phyloP scores from a whole-genome alignment of 2,329 filamentous ascomycete genomes.

The Massarina eburnea region DNA sequence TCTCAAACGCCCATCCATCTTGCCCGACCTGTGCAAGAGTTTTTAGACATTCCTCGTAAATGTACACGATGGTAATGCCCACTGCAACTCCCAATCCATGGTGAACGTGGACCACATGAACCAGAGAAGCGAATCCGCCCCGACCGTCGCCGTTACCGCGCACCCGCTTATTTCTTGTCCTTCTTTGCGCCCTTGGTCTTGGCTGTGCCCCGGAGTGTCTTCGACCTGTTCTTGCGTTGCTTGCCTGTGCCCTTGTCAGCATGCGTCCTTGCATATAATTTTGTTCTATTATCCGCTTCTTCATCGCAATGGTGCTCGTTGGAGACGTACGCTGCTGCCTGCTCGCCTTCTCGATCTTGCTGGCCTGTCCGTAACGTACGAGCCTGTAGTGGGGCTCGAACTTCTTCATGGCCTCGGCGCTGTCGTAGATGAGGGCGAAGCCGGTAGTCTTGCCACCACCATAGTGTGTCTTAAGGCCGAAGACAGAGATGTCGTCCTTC shows the following conservation, averaged over 20 bases:
- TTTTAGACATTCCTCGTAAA: slow-evolving; percentile 43
- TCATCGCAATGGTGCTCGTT: slow-evolving; percentile 7
- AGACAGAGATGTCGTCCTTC: slow-evolving; percentile 97
- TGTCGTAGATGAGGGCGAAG: slow-evolving; percentile 99
- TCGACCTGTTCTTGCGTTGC: slow-evolving; percentile 99
- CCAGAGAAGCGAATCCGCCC: slow-evolving; percentile 36
- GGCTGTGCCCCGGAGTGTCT: slow-evolving; percentile 96
- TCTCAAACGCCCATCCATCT: slow-evolving; percentile 45
- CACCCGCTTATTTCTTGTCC: slow-evolving; percentile 66
- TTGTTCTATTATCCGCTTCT: slow-evolving; percentile 9
- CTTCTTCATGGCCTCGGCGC: slow-evolving; percentile 97
- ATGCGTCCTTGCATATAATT: slow-evolving; percentile 16
- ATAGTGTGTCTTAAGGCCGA: slow-evolving; percentile 97
- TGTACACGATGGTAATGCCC: slow-evolving; percentile 43
- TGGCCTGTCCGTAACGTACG: slow-evolving; percentile 86
- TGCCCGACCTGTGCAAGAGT: slow-evolving; percentile 40
- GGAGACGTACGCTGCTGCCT: slow-evolving; percentile 94
- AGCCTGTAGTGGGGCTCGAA: slow-evolving; percentile 99
- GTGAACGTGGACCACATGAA: slow-evolving; percentile 35
- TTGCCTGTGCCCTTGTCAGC: slow-evolving; percentile 71
- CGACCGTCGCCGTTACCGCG: slow-evolving; percentile 27
- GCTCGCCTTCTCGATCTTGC: slow-evolving; percentile 95
- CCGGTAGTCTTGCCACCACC: slow-evolving; percentile 99
- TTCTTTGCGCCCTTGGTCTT: slow-evolving; percentile 97
- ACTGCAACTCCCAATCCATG: slow-evolving; percentile 38